Conservation (phyloP, 129 eudicot species). For the Escallonia rubra region DNA sequence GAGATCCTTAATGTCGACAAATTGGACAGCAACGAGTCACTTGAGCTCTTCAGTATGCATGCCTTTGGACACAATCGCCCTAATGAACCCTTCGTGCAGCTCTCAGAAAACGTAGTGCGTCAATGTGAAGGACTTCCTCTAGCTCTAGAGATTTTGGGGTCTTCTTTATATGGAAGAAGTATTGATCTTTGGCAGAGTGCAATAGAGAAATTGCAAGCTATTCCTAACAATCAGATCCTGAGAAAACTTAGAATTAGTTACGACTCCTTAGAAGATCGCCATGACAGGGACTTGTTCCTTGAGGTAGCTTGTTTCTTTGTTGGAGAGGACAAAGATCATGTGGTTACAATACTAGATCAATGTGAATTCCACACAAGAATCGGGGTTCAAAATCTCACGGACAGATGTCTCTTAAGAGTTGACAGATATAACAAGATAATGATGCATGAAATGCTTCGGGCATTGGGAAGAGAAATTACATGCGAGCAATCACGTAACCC, state of each 20-base stretch:
- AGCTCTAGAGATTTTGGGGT: conserved; percentile 9
- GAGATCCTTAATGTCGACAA: not conserved
- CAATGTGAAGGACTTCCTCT: conserved; percentile 2
- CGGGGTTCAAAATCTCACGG: not conserved
- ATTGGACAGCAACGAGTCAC: not conserved
- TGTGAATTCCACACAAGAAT: not conserved
- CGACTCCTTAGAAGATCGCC: not conserved
- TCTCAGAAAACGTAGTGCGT: not conserved
- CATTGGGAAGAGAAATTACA: no score
- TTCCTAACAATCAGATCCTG: not conserved
- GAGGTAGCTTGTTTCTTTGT: conserved; percentile 5
- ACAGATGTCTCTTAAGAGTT: not conserved
- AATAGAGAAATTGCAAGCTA: not conserved
- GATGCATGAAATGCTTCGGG: no score
- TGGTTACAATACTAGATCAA: not conserved
- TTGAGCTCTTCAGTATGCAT: not conserved
- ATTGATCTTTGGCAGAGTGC: not conserved
- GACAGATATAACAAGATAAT: no score
- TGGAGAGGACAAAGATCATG: not conserved
- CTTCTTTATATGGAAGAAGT: not conserved
- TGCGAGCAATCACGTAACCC: no score
- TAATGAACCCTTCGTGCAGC: not conserved
- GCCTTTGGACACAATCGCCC: conserved; percentile 1
- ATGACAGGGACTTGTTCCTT: not conserved
- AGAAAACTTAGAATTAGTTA: not conserved